phyloP scores from a whole-genome alignment of 345 rosid species.

The Brassica juncea region DNA sequence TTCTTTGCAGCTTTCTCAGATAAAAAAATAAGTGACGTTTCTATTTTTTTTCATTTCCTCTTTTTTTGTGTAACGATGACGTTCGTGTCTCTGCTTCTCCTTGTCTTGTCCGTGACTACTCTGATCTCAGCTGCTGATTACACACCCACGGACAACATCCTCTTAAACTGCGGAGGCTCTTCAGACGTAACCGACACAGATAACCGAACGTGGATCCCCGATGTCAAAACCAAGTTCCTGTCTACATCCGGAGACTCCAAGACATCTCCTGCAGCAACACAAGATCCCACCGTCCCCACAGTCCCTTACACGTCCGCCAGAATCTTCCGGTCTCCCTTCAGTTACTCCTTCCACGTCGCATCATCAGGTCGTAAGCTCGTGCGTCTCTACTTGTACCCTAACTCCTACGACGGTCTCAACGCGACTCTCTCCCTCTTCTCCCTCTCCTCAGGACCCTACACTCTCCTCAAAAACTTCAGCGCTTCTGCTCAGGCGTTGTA shows the following conservation, averaged over 20 bases:
- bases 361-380: conserved; percentile 57
- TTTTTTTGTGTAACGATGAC: conserved; percentile 36
- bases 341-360: conserved; percentile 70
- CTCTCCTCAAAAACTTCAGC: conserved; percentile 84
- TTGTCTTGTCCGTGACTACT: conserved; percentile 28
- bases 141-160: conserved; percentile 59
- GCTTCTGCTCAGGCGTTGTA: conserved; percentile 54
- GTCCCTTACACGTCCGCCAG: conserved; percentile 85
- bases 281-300: conserved; percentile 58
- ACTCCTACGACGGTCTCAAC: conserved; percentile 55
- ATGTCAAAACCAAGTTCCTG: conserved; percentile 61
- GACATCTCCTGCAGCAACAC: conserved; percentile 53
- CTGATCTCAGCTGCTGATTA: conserved; percentile 53
- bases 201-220: conserved; percentile 68
- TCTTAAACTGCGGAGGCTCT: conserved; percentile 68
- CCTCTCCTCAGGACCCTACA: conserved; percentile 55
- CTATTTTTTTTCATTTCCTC: no score
- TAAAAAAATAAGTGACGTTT: no score
- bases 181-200: conserved; percentile 50
- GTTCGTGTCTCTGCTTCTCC: conserved; percentile 31
- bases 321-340: conserved; percentile 60
- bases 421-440: conserved; percentile 64
- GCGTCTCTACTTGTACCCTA: conserved; percentile 79
- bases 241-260: conserved; percentile 48
- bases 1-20: no score